Percentiles rank a stretch among this genome's conserved stretches.
phyloP scores from a whole-genome alignment of 495 filamentous ascomycete species.

The Lasiosphaeria ovina region DNA sequence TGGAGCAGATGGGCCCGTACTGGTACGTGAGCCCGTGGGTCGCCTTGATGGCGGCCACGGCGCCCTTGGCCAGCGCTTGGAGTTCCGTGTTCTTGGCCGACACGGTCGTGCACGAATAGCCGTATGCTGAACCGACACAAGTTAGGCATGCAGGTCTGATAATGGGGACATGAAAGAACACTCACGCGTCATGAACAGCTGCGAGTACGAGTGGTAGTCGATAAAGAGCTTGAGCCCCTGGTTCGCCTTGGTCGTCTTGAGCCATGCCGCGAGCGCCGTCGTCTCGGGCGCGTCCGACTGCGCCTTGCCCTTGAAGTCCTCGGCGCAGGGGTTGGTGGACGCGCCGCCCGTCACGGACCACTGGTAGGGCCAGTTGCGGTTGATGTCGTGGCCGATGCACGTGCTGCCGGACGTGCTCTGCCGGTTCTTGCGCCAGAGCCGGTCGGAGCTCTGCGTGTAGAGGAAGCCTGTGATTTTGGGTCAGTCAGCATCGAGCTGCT shows the following conservation, averaged over 20 bases:
- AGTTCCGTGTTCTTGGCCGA: slow-evolving; percentile 49
- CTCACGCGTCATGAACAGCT: slow-evolving; percentile 39
- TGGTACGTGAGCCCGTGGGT: slow-evolving; percentile 47
- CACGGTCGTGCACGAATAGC: slow-evolving; percentile 37
- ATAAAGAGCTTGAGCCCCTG: slow-evolving; percentile 58
- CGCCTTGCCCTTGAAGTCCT: slow-evolving; percentile 50
- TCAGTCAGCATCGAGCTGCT: slow-evolving; percentile 53
- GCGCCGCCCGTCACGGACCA: slow-evolving; percentile 51
- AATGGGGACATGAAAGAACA: not conserved
- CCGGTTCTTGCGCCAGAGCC: slow-evolving; percentile 66
- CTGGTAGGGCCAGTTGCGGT: slow-evolving; percentile 60
- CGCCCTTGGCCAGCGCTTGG: slow-evolving; percentile 38
- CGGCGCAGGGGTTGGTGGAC: slow-evolving; percentile 50
- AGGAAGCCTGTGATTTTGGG: slow-evolving; percentile 54
- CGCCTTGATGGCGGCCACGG: slow-evolving; percentile 44
- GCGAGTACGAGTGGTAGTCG: slow-evolving; percentile 61
- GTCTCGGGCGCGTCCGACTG: slow-evolving; percentile 52
- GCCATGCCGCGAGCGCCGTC: slow-evolving; percentile 39
- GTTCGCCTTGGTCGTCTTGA: slow-evolving; percentile 37
- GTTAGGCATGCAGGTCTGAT: slow-evolving; percentile 4
- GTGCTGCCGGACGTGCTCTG: slow-evolving; percentile 41
- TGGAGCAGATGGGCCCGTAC: slow-evolving; percentile 58
- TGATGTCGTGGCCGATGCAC: slow-evolving; percentile 60
- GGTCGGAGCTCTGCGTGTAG: slow-evolving; percentile 57
- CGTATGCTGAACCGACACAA: slow-evolving; percentile 26